phyloP scores from a whole-genome alignment of 164 flowering plant species.

The Dillenia turbinata region DNA sequence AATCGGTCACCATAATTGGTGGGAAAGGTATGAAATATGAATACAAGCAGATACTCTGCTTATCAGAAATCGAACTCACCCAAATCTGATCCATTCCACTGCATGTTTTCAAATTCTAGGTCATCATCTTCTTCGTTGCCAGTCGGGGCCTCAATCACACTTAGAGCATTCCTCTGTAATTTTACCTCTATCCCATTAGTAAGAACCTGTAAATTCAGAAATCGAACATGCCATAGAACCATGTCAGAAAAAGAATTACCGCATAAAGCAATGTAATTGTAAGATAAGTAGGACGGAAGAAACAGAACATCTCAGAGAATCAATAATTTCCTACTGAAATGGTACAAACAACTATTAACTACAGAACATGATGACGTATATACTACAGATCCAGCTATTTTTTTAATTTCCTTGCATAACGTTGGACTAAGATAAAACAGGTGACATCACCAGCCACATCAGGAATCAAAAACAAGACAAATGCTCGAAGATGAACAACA shows the following conservation, averaged over 20 bases:
- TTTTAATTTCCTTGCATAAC: too few species aligned
- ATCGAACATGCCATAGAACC: background rate
- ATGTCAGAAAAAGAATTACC: background rate
- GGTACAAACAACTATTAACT: too few species aligned
- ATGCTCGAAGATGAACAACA: too few species aligned
- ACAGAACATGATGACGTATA: too few species aligned
- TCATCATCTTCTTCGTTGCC: slow-evolving; percentile 90
- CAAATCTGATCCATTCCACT: slow-evolving; percentile 74
- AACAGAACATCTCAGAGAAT: background rate
- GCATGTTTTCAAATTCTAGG: slow-evolving; percentile 64
- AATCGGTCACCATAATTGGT: too few species aligned
- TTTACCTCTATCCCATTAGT: slow-evolving; percentile 97
- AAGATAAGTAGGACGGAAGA: background rate
- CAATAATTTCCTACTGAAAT: background rate
- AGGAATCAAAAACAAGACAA: too few species aligned
- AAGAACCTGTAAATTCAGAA: slow-evolving; percentile 56
- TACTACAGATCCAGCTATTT: too few species aligned
- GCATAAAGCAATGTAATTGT: background rate
- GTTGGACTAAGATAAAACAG: too few species aligned
- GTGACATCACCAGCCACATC: too few species aligned
- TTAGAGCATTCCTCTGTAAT: slow-evolving; percentile 94
- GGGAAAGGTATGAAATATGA: too few species aligned
- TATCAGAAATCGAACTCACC: slow-evolving; percentile 29
- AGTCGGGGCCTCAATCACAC: slow-evolving; percentile 90
- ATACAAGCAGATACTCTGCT: too few species aligned